Conservation (phyloP, 2,329 filamentous ascomycete genomes). For the Colletotrichum aenigma region DNA sequence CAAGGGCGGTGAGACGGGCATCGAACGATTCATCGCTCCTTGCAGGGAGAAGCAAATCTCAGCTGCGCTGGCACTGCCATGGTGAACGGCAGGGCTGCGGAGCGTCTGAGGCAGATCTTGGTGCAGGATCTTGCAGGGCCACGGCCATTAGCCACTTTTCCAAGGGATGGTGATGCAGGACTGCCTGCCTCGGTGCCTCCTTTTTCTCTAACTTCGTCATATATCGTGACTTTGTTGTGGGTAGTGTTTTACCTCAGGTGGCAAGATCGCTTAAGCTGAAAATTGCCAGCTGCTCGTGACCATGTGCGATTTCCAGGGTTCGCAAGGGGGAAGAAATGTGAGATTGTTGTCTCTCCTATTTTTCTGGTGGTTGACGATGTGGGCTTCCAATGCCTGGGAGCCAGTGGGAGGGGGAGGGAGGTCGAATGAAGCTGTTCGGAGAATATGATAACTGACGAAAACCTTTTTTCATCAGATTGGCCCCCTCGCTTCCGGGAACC, state of each 20-base stretch:
- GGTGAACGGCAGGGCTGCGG: not conserved
- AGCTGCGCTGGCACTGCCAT: not conserved
- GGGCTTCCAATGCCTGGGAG: not conserved
- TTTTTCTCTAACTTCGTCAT: not conserved
- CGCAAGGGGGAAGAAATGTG: not conserved
- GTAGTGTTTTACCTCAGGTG: not conserved
- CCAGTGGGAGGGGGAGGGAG: not conserved
- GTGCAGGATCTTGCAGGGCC: constrained; percentile 16
- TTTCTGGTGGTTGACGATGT: not conserved
- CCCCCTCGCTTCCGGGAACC: not conserved
- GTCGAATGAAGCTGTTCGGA: not conserved
- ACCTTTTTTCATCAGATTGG: not conserved
- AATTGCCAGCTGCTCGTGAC: not conserved
- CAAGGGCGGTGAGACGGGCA: not conserved
- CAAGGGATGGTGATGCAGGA: not conserved
- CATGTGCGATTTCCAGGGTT: not conserved
- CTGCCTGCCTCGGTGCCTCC: not conserved
- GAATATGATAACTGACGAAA: constrained; percentile 13
- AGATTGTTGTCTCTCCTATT: not conserved
- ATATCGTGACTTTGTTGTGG: not conserved
- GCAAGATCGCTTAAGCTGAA: not conserved
- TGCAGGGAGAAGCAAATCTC: not conserved
- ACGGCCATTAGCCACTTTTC: not conserved
- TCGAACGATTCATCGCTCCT: not conserved
- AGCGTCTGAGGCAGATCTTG: not conserved